Base-by-base conservation (phyloP, 2,329 filamentous ascomycete species). In the Pestalotiopsis sp. region DNA sequence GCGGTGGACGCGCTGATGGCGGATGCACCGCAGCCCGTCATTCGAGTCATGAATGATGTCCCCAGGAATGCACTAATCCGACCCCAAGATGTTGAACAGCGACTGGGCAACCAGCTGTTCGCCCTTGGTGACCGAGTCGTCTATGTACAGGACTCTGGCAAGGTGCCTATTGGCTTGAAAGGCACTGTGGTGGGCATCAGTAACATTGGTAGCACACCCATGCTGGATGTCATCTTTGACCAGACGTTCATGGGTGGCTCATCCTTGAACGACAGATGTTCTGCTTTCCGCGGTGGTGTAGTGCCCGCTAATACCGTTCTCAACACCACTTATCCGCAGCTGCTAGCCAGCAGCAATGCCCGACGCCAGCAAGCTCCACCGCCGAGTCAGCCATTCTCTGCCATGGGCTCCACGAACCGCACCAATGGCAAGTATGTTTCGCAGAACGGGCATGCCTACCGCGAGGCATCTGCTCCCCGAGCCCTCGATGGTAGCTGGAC, bases 101-200 rank as follows among this genome's bases (percentile, higher is more conserved):
- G 95, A 66, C 88, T 98, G 56, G 91, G 93, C 68, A 92, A 92
- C 78, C 97, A 99, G 79, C 86, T 81, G 23, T 99, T 98, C 80
- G 81, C 82, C 67, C 87, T 99, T 39, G 96, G 96, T 66, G 95
- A 99, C 80, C 92, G 97, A 25, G 89, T 99, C 27, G 93, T 97
- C 56, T 99, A 98, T 79, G 94, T 95, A 9, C 92, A 95, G 75
- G 93, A 95, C 73, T 94, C 95, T 67, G 96, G 96, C 73, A 95
- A 97, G 77, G 95, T 99, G 1, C 96, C 96, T 1, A 97, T 99
- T 75, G 95, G 93, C 45, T 93, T 93, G 66, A 90, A 92, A 66
- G 96, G 97, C 75, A 98, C 96, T 1, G 93, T 99, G n/a, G 92
- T 97, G 68, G 96, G 96, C 45, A 92, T 98, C 77, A 98, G 94